Percentiles rank a stretch among this genome's conserved stretches.
Evolutionary conservation across 331 rosid genomes (phyloP).

Genomic region (Arachis monticola): DNA sequence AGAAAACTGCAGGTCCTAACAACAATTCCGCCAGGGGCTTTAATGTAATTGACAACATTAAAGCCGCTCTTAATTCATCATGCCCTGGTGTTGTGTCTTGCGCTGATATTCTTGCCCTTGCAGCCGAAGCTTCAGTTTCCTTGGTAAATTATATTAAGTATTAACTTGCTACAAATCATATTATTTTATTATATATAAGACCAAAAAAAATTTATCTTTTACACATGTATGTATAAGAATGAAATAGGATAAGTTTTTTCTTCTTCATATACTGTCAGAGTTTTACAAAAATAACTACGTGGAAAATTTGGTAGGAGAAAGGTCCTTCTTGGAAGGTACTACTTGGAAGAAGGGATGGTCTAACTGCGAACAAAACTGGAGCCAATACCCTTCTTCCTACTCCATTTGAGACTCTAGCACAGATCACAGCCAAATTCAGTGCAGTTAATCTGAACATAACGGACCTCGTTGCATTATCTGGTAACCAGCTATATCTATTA

Average conservation of each 20-base stretch:
- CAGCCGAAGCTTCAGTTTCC: constrained; percentile 67
- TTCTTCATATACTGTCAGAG: too few species aligned
- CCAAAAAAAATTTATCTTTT: too few species aligned
- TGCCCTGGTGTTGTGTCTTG: constrained; percentile 73
- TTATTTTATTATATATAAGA: too few species aligned
- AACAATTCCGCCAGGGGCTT: constrained; percentile 57
- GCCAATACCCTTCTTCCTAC: constrained; percentile 63
- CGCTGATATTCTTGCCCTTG: constrained; percentile 79
- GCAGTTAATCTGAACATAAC: constrained; percentile 58
- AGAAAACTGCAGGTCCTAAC: constrained; percentile 69
- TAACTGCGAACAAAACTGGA: constrained; percentile 69
- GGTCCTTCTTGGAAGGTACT: constrained; percentile 75
- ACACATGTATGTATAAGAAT: too few species aligned
- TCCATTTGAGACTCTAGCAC: constrained; percentile 55
- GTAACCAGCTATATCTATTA: constrained; percentile 37
- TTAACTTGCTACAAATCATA: neutral
- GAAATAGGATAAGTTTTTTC: too few species aligned
- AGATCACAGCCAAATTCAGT: constrained; percentile 58
- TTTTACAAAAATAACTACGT: too few species aligned
- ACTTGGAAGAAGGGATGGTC: constrained; percentile 81
- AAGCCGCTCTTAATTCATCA: constrained; percentile 49
- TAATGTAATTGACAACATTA: constrained; percentile 66
- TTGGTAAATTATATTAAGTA: constrained; percentile 43
- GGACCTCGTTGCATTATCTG: constrained; percentile 80
- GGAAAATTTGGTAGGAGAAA: constrained; percentile 55